Evolutionary conservation across 208 protist genomes (phyloP), one percentile per base, ranked within the genome.

Genomic region (Crithidia bombi): DNA sequence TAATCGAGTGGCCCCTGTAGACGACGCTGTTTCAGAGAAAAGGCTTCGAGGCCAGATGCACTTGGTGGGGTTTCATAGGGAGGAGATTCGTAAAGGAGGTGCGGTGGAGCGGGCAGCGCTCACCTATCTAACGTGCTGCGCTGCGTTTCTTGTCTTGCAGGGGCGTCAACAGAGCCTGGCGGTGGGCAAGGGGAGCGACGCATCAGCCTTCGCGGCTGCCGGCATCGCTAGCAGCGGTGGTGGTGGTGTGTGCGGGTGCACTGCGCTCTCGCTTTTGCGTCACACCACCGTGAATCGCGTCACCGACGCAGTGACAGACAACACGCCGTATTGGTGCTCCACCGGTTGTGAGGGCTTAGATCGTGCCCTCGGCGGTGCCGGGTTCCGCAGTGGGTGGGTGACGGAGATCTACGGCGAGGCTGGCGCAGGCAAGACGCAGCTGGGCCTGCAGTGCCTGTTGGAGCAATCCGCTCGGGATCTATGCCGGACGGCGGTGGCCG

Each of bases 371-470:
- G 52, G 73, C 57, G 83, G 79, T 4, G 69, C 75, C 1, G 87
- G 87, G 17, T 83, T 86, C 50, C 69, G 81, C 49, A 75, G 73
- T 25, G 83, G 89, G 9, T 79, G 80, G 65, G 65, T 94, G 36
- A 88, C 79, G 11, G 85, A 90, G 59, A 44, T 94, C 17, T 85
- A 85, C 51, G 89, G 89, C 21, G 89, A 90, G 64, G 89, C 89
- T 2, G 89, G 86, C n/a, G 78, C 77, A 10, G 89, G 89, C 23
- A 94, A 94, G 68, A 94, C 89, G 43, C 89, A 91, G 63, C 65
- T 94, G 25, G 76, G 69, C 14, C 66, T 94, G 28, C 89, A 94
- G 74, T 74, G 55, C 28, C 65, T 89, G 12, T 47, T 94, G 35
- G 71, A 89, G 35, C 74, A 78, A 15, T 71, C 84, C 17, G 88